Conservation (phyloP, 257 asterid species). For the Ligustrum vulgare region DNA sequence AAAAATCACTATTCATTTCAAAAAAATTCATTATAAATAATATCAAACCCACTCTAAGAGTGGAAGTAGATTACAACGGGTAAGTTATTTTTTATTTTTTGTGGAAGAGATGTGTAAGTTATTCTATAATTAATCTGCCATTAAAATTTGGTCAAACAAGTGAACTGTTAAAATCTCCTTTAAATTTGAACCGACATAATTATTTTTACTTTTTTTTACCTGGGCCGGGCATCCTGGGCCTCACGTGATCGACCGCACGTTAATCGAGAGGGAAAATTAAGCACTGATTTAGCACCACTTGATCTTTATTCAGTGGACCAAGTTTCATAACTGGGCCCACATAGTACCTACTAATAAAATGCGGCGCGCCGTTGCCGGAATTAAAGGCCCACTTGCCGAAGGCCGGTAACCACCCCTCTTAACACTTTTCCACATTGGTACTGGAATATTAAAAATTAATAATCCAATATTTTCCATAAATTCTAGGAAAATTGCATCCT, state of each 20-base stretch:
- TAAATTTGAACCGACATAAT: constrained; percentile 46
- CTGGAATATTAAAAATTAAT: constrained; percentile 29
- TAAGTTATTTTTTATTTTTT: no score
- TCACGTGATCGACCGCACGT: constrained; percentile 81
- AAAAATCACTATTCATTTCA: no score
- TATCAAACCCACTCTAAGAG: no score
- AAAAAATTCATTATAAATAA: no score
- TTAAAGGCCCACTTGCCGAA: constrained; percentile 32
- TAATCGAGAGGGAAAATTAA: constrained; percentile 40
- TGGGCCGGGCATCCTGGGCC: constrained; percentile 39
- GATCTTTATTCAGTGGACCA: constrained; percentile 61
- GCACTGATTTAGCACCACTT: constrained; percentile 37
- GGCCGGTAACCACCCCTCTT: constrained; percentile 26
- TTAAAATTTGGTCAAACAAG: constrained; percentile 42
- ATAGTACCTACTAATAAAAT: constrained; percentile 10
- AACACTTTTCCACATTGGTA: neutral
- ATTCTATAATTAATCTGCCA: no score
- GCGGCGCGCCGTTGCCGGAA: constrained; percentile 62
- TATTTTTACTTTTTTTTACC: constrained; percentile 32
- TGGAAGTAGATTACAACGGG: no score
- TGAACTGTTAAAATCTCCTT: constrained; percentile 27
- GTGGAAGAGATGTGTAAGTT: no score
- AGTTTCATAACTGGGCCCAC: constrained; percentile 35
- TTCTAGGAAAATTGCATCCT: neutral
- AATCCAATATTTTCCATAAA: constrained; percentile 1